Conservation (phyloP, 352 stramenopile genomes). For the Phytophthora pluvialis region DNA sequence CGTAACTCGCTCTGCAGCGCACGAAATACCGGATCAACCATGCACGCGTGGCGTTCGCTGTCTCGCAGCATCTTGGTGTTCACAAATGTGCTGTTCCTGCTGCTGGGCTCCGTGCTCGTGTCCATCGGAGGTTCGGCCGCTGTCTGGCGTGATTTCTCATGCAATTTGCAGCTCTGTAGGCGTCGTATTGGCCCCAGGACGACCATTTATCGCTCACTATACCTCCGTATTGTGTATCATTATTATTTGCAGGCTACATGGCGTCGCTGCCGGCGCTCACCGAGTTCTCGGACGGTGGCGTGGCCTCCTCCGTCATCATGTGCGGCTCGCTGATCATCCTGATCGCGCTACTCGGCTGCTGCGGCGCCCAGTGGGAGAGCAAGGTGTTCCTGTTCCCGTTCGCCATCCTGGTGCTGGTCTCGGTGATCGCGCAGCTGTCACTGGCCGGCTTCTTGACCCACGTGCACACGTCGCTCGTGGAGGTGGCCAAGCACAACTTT, state of each 20-base stretch:
- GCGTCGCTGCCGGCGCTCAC: conserved; percentile 78
- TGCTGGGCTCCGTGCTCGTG: conserved; percentile 82
- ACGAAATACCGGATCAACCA: conserved; percentile 23
- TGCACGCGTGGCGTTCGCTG: conserved; percentile 74
- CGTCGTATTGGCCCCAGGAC: conserved; percentile 4
- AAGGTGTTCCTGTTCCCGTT: conserved; percentile 89
- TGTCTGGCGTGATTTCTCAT: conserved; percentile 8
- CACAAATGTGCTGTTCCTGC: conserved; percentile 89
- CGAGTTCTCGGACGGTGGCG: conserved; percentile 81
- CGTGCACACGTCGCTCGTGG: conserved; percentile 75
- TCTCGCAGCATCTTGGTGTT: conserved; percentile 85
- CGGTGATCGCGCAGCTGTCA: conserved; percentile 78
- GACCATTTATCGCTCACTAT: conserved; percentile 10
- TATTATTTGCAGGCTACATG: conserved; percentile 67
- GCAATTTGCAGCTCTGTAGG: neutral
- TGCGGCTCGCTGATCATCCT: conserved; percentile 81
- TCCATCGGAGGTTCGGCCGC: conserved; percentile 66
- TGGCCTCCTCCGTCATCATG: conserved; percentile 82
- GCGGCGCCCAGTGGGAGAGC: conserved; percentile 85
- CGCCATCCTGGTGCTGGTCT: conserved; percentile 79
- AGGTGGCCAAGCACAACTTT: conserved; percentile 73
- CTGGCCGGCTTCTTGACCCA: conserved; percentile 84
- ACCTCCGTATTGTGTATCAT: conserved; percentile 11
- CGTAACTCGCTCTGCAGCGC: conserved; percentile 18
- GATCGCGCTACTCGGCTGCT: conserved; percentile 80